Percentiles rank a stretch among this genome's conserved stretches.
phyloP scores from a whole-genome alignment of 1,284 basidiomycete genomes.

The Papiliotrema nemorosa region DNA sequence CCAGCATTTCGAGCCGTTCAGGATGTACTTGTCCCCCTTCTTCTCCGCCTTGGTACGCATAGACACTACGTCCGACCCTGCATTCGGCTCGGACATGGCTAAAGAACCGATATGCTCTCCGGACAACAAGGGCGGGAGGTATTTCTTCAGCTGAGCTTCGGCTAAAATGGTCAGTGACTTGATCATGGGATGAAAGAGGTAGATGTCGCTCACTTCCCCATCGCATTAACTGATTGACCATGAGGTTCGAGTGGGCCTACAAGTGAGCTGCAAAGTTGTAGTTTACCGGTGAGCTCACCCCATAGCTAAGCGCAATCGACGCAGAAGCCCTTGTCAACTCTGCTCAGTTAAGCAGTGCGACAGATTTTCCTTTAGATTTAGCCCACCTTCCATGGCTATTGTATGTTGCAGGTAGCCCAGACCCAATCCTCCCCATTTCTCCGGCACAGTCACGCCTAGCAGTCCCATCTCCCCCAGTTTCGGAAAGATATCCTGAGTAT shows the following conservation, averaged over 20 bases:
- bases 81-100: conserved; percentile 89
- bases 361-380: background rate
- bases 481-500: conserved; percentile 72
- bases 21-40: conserved; percentile 51
- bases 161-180: conserved; percentile 15
- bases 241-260: conserved; percentile 81
- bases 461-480: conserved; percentile 78
- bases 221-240: conserved; percentile 63
- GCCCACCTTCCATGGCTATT: conserved; percentile 74
- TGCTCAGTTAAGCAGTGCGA: conserved; percentile 13
- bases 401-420: conserved; percentile 84
- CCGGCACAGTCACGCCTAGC: conserved; percentile 72
- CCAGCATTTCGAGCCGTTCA: conserved; percentile 91
- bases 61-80: conserved; percentile 87
- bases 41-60: conserved; percentile 81
- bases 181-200: no score
- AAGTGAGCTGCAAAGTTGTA: background rate
- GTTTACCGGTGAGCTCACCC: conserved; percentile 42
- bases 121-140: conserved; percentile 75
- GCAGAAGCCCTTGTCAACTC: conserved; percentile 84
- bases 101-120: conserved; percentile 83
- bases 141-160: conserved; percentile 76
- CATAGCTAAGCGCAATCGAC: conserved; percentile 86
- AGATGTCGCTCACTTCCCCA: conserved; percentile 62
- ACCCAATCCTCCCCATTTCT: conserved; percentile 72